Evolutionary conservation across 257 asterid genomes (phyloP).

Genomic region (Coffea canephora): DNA sequence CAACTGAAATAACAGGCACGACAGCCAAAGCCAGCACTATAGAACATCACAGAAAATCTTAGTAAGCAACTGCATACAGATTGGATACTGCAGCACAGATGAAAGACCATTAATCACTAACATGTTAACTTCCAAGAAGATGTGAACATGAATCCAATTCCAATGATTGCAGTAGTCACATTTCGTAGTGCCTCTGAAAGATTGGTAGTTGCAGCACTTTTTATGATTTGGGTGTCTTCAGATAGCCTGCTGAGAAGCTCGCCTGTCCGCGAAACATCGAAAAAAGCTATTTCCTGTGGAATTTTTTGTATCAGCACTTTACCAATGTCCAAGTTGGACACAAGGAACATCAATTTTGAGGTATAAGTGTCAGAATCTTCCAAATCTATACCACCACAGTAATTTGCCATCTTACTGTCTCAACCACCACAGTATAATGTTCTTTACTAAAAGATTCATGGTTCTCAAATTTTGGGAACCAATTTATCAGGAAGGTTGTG

Average conservation of each 20-base stretch:
- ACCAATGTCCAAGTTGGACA: neutral
- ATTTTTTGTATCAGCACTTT: slow-evolving; percentile 4
- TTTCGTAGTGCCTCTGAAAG: slow-evolving; percentile 89
- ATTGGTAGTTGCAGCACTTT: slow-evolving; percentile 85
- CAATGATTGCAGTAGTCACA: slow-evolving; percentile 75
- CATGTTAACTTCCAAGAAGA: slow-evolving; percentile 71
- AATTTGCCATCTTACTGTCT: neutral
- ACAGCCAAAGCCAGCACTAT: slow-evolving; percentile 81
- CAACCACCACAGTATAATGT: neutral
- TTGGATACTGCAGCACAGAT: neutral
- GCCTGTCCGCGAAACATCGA: slow-evolving; percentile 88
- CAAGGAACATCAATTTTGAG: neutral
- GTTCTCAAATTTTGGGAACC: neutral
- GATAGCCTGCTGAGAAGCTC: slow-evolving; percentile 91
- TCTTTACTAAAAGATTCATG: neutral
- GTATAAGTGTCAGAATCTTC: neutral
- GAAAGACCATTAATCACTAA: slow-evolving; percentile 10
- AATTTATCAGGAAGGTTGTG: neutral
- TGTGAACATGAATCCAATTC: slow-evolving; percentile 80
- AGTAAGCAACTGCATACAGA: neutral
- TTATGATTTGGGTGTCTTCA: slow-evolving; percentile 89
- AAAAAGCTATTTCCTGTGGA: slow-evolving; percentile 79
- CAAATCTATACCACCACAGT: neutral
- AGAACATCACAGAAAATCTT: slow-evolving; percentile 8
- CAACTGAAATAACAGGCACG: slow-evolving; percentile 69